A percentile compares a stretch with the other conserved stretches of the same genome.
These are phyloP conservation scores for Saksenaea vasiformis DNA, from an alignment of 371 early-diverging fungal species.

Conservation along the genomic window DNA sequence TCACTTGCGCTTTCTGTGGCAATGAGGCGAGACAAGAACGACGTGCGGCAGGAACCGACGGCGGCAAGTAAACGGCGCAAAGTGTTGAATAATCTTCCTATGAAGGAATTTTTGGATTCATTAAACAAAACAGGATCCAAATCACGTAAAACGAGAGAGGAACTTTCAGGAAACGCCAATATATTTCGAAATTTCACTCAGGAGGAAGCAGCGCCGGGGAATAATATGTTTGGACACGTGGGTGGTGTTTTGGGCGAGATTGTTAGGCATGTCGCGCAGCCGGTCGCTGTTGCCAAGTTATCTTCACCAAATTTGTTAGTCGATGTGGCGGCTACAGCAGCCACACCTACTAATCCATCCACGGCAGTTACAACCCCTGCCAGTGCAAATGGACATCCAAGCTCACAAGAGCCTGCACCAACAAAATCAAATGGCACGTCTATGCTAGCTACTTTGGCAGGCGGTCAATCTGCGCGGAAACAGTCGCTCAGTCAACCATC, in stretches of 20 bases:
- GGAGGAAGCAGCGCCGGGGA: slow-evolving; percentile 46
- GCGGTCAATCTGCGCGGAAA: slow-evolving; percentile 16
- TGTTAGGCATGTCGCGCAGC: slow-evolving; percentile 35
- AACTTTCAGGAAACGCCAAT: slow-evolving; percentile 27
- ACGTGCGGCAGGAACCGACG: not conserved
- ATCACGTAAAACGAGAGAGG: slow-evolving; percentile 17
- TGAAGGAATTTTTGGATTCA: slow-evolving; percentile 25
- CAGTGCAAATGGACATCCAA: slow-evolving; percentile 9
- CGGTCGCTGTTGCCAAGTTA: slow-evolving; percentile 38
- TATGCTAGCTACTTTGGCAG: slow-evolving; percentile 42
- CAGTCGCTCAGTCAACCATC: slow-evolving; percentile 1
- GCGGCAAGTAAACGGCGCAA: slow-evolving; percentile 15
- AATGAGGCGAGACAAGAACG: slow-evolving; percentile 1
- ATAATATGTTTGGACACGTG: slow-evolving; percentile 35
- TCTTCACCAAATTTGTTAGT: slow-evolving; percentile 45
- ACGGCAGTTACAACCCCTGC: slow-evolving; percentile 14
- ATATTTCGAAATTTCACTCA: slow-evolving; percentile 36
- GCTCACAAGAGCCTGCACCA: not conserved
- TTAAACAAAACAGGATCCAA: slow-evolving; percentile 19
- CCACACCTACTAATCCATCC: slow-evolving; percentile 11
- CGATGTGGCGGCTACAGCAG: slow-evolving; percentile 32
- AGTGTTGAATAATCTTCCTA: slow-evolving; percentile 10
- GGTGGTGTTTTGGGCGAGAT: slow-evolving; percentile 38
- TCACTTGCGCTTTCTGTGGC: slow-evolving; percentile 5
- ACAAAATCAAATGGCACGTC: slow-evolving; percentile 13